Percentiles rank a stretch among this genome's conserved stretches.
These are phyloP conservation scores for Trametes cinnabarina DNA, from an alignment of 768 basidiomycete species.

Conservation along the genomic window DNA sequence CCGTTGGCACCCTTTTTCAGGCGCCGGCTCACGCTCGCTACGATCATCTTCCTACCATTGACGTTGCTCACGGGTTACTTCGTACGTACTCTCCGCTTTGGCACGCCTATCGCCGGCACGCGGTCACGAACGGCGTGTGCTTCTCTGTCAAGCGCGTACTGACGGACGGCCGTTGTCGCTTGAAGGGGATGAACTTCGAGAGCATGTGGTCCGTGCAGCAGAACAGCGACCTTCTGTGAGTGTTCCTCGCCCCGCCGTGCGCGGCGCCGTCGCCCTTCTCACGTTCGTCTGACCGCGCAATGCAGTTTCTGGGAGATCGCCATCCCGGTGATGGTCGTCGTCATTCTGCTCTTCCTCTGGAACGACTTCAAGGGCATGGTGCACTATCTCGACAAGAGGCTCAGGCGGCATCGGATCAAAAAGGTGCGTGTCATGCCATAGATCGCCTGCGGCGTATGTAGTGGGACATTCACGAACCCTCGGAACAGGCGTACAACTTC, in stretches of 20 bases:
- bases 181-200: conserved; percentile 66
- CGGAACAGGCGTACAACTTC: conserved; percentile 15
- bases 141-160: conserved; percentile 23
- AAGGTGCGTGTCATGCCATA: conserved; percentile 29
- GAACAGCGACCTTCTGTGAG: conserved; percentile 48
- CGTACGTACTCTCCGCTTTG: conserved; percentile 37
- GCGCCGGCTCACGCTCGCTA: conserved; percentile 65
- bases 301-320: conserved; percentile 67
- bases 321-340: conserved; percentile 53
- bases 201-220: conserved; percentile 48
- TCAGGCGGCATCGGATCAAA: conserved; percentile 29
- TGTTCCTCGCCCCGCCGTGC: background rate
- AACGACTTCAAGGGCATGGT: conserved; percentile 46
- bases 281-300: background rate
- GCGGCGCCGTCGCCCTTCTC: too few species aligned
- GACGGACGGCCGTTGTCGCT: background rate
- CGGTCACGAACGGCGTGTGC: background rate
- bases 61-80: conserved; percentile 73
- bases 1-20: conserved; percentile 30
- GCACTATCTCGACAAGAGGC: conserved; percentile 48
- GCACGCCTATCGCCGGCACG: background rate
- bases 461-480: background rate
- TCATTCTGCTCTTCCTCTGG: conserved; percentile 52
- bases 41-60: conserved; percentile 69
- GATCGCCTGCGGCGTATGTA: background rate